These are phyloP conservation scores for Petunia secreta DNA, from an alignment of 257 asterid genomes.

Conservation along the genomic window DNA sequence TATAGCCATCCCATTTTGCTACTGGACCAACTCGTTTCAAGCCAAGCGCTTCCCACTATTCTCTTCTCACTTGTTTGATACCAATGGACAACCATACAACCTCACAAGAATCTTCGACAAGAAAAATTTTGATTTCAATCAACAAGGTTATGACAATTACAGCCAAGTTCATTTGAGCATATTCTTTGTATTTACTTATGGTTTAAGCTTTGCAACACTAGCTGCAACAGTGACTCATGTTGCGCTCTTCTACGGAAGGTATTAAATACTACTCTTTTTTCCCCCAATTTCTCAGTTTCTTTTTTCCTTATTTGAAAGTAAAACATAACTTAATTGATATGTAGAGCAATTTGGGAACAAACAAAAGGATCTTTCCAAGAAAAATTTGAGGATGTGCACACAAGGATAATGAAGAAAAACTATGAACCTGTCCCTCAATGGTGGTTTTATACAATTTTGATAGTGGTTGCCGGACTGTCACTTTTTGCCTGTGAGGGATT, in stretches of 20 bases:
- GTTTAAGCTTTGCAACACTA: conserved; percentile 59
- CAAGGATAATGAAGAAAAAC: conserved; percentile 42
- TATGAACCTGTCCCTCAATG: conserved; percentile 24
- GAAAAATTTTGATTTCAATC: conserved; percentile 48
- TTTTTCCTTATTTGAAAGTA: neutral
- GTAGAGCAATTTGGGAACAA: conserved; percentile 65
- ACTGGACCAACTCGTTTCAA: conserved; percentile 56
- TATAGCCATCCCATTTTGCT: conserved; percentile 48
- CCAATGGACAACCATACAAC: conserved; percentile 54
- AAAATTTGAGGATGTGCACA: conserved; percentile 63
- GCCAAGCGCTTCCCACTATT: conserved; percentile 61
- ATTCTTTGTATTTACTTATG: conserved; percentile 53
- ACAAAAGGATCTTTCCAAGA: conserved; percentile 57
- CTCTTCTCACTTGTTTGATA: conserved; percentile 63
- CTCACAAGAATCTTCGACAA: conserved; percentile 43
- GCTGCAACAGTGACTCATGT: conserved; percentile 71
- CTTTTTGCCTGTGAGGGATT: conserved; percentile 25
- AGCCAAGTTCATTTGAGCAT: conserved; percentile 63
- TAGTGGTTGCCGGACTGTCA: conserved; percentile 44
- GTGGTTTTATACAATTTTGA: conserved; percentile 61
- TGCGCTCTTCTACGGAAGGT: conserved; percentile 70
- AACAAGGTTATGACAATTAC: conserved; percentile 52
- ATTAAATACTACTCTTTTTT: neutral
- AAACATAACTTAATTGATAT: neutral
- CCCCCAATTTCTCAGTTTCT: neutral